Evolutionary conservation across 768 basidiomycete genomes (phyloP).

Genomic region (Rhizopogon roseolus): DNA sequence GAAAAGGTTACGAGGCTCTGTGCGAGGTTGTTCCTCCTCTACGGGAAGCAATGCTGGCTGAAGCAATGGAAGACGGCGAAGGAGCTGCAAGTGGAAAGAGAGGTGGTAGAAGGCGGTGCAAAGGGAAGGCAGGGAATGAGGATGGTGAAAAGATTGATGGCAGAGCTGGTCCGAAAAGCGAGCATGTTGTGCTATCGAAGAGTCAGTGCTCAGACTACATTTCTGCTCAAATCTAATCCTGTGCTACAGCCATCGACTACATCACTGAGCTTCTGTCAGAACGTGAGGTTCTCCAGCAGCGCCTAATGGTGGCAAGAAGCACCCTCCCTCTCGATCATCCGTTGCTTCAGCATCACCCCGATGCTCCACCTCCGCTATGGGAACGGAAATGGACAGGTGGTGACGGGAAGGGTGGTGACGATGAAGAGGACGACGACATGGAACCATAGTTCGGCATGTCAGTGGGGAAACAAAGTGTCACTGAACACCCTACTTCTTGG

Average conservation of each 20-base stretch:
- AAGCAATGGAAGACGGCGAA: conserved; percentile 52
- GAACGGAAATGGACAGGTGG: conserved; percentile 85
- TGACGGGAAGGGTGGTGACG: conserved; percentile 40
- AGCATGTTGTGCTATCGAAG: conserved; percentile 84
- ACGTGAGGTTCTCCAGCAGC: conserved; percentile 49
- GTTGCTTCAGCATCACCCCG: conserved; percentile 30
- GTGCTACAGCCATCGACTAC: conserved; percentile 74
- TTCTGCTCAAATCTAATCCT: conserved; percentile 1
- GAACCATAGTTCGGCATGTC: conserved; percentile 18
- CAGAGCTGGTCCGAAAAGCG: conserved; percentile 84
- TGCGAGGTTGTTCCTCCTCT: conserved; percentile 82
- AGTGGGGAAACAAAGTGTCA: neutral
- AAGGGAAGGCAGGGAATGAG: conserved; percentile 34
- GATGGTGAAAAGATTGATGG: conserved; percentile 72
- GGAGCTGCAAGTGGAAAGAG: conserved; percentile 27
- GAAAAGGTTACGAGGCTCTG: conserved; percentile 82
- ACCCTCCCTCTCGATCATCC: conserved; percentile 60
- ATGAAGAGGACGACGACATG: conserved; percentile 41
- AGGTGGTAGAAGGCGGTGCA: conserved; percentile 32
- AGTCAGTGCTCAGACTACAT: conserved; percentile 46
- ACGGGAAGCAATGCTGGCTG: conserved; percentile 66
- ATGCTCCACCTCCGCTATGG: conserved; percentile 51
- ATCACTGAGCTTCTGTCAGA: conserved; percentile 62
- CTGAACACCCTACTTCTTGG: neutral
- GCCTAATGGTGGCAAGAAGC: conserved; percentile 56